Conservation (phyloP, 768 basidiomycete genomes). For the Termitomyces sp. region DNA sequence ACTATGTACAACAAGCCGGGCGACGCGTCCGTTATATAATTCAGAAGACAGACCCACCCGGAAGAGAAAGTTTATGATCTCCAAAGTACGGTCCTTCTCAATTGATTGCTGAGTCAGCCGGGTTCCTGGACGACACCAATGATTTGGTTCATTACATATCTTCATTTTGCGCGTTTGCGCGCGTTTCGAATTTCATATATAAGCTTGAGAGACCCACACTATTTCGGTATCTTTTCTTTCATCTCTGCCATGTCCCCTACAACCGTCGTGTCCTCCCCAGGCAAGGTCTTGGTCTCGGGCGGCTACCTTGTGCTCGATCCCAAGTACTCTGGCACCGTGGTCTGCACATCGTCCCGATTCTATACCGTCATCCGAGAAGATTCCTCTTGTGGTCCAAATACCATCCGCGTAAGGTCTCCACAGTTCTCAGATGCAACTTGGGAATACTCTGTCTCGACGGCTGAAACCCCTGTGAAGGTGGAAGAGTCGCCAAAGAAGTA, state of each 20-base stretch:
- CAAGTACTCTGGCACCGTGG: conserved; percentile 78
- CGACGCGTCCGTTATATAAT: conserved; percentile 2
- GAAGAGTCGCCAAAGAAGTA: conserved; percentile 38
- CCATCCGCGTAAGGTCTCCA: conserved; percentile 79
- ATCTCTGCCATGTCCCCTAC: conserved; percentile 37
- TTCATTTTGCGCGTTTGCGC: conserved; percentile 11
- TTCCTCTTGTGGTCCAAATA: conserved; percentile 26
- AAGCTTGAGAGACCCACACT: conserved; percentile 4
- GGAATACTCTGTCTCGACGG: conserved; percentile 54
- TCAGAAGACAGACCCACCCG: conserved; percentile 3
- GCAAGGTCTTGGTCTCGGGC: conserved; percentile 93
- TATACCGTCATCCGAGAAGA: conserved; percentile 68
- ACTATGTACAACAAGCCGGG: conserved; percentile 8
- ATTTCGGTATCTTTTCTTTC: conserved; percentile 4
- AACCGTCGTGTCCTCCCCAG: conserved; percentile 86
- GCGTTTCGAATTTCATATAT: conserved; percentile 11
- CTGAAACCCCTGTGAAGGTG: conserved; percentile 33
- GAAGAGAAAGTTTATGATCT: neutral
- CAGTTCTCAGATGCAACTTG: conserved; percentile 85
- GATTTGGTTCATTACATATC: too few relatives aligned
- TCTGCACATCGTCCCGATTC: conserved; percentile 93
- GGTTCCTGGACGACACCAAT: neutral
- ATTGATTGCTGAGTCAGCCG: conserved; percentile 14
- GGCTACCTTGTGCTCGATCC: conserved; percentile 97
- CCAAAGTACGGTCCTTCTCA: neutral